Evolutionary conservation across 2,329 filamentous ascomycete genomes (phyloP), one percentile per base, ranked within the genome.

Genomic region (Colletotrichum lentis): DNA sequence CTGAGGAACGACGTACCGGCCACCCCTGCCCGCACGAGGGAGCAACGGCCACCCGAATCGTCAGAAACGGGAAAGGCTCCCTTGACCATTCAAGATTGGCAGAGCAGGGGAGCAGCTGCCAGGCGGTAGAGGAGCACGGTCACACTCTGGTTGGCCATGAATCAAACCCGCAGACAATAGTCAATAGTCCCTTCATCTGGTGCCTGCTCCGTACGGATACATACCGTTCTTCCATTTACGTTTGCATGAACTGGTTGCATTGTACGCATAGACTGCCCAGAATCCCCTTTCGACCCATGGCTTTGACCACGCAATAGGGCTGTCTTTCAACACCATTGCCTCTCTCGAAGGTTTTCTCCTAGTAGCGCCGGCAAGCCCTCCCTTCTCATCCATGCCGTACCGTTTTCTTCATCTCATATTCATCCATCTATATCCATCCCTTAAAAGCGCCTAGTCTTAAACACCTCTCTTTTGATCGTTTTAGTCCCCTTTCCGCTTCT

Each of bases 11-110:
- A n/a, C n/a, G n/a, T 62, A 62, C 63, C 6, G 20, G 52, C 37
- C 62, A 67, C 64, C 63, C 67, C 53, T 58, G 67, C 46, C 43
- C 24, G 20, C 47, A 47, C 46, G 20, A 43, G 47, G 64, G 46
- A 53, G 58, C 53, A 69, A 67, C 54, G 52, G 63, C 57, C 67
- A 62, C 67, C 67, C 53, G 67, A 69, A 62, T 49, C 62, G 46
- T 69, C 52, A 69, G 52, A 62, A 67, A 66, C 11, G 41, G 63
- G 67, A 44, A 67, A 57, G 37, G 67, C 63, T 63, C 47, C 31
- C 53, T 54, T 22, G 67, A 49, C 39, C 57, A 53, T 67, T 69
- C 58, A 67, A 67, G 63, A 49, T 69, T 69, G 56, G 57, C 27
- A 46, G 62, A 50, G 57, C 57, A 62, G 47, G 53, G 63, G 39